Evolutionary conservation across 1,284 basidiomycete genomes (phyloP), one percentile per base, ranked within the genome.

Genomic region (Irpex sp.): DNA sequence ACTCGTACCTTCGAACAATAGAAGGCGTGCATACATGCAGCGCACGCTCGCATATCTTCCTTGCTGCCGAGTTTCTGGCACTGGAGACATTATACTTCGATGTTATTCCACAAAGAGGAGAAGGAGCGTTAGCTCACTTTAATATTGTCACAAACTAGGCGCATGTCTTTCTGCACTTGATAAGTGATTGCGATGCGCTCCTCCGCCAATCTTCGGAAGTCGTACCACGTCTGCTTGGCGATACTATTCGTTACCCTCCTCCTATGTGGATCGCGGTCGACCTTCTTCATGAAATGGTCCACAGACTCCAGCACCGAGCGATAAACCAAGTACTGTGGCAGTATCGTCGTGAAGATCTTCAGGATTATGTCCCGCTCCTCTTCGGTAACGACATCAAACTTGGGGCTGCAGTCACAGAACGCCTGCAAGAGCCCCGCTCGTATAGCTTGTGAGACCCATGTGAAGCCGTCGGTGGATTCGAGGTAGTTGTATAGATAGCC

Each of bases 381-480:
- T 9, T 64, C 65, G 39, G 71, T 70, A 13, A 77, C 54, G 59
- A 61, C 67, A 8, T 61, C 36, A 61, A 74, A 72, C 54, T 69
- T 62, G 15, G 74, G 69, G 64, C 72, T 69, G 62, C 68, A 66
- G 54, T 74, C 72, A 15, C 70, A 69, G 57, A 74, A 74, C 1
- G 77, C 76, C 13, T 66, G 61, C 19, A 78, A 62, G 3, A 78
- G 66, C 8, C 77, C 78, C 5, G 76, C 72, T 6, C 72, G 66
- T 37, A 78, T 61, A 8, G 75, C 65, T 64, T 77, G 72, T 0
- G 61, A 68, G 13, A 78, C 70, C 76, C 77, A 79, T 2, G 74
- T 73, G 63, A 77, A 76, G 13, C 77, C 77, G 59, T 78, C 76
- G 1, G 74, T 75, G 0, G 75, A 75, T 64, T 78, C 72, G 31